Percentiles rank a stretch among this genome's conserved stretches.
Evolutionary conservation across 495 filamentous ascomycete genomes (phyloP).

Genomic region (Aspergillus homomorphus): DNA sequence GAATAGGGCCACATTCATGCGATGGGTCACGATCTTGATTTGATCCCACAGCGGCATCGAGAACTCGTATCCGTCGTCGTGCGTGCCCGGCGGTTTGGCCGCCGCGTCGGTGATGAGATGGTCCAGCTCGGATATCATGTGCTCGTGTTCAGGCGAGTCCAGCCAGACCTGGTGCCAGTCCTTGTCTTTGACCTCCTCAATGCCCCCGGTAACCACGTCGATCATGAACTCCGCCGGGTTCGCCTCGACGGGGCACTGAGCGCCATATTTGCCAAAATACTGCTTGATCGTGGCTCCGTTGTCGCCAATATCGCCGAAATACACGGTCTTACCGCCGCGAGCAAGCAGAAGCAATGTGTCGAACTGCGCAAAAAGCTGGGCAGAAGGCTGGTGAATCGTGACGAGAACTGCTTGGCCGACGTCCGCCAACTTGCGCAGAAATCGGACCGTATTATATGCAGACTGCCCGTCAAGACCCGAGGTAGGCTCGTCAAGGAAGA

Average conservation of each 20-base stretch:
- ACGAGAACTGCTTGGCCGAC: slow-evolving; percentile 67
- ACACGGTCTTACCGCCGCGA: slow-evolving; percentile 65
- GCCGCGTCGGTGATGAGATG: slow-evolving; percentile 45
- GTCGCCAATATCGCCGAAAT: slow-evolving; percentile 63
- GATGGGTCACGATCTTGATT: slow-evolving; percentile 53
- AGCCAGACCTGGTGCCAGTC: slow-evolving; percentile 67
- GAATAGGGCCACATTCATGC: slow-evolving; percentile 59
- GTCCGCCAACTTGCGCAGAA: slow-evolving; percentile 61
- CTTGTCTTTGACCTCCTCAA: slow-evolving; percentile 26
- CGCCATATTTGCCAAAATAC: slow-evolving; percentile 79
- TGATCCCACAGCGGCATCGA: slow-evolving; percentile 57
- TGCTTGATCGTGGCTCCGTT: slow-evolving; percentile 49
- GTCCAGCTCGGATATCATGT: slow-evolving; percentile 52
- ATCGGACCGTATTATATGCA: slow-evolving; percentile 62
- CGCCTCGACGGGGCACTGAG: slow-evolving; percentile 64
- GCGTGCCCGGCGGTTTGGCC: slow-evolving; percentile 27
- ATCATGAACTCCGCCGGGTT: slow-evolving; percentile 93
- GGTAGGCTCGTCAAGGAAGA: slow-evolving; percentile 78
- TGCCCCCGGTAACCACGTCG: slow-evolving; percentile 60
- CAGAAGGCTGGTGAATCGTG: slow-evolving; percentile 75
- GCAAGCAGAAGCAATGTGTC: slow-evolving; percentile 67
- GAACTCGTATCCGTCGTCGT: slow-evolving; percentile 50
- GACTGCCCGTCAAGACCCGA: slow-evolving; percentile 63
- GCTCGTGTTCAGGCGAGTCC: slow-evolving; percentile 48
- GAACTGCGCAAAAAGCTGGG: slow-evolving; percentile 69